Conservation (phyloP, 2,329 filamentous ascomycete genomes). For the Dryadomyces quercivorus region DNA sequence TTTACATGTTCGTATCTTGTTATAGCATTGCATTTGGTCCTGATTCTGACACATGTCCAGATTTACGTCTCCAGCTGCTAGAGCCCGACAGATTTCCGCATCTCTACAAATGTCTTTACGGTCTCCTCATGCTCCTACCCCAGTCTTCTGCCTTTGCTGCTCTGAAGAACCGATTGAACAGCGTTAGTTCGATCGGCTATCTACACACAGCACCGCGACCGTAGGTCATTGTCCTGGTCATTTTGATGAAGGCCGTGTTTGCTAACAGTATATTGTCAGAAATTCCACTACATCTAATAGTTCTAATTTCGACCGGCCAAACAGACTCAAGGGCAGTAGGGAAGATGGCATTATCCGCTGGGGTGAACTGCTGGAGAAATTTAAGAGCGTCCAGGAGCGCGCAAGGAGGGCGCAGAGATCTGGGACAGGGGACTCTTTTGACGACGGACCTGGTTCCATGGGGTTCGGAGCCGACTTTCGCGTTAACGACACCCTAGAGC, state of each 20-base stretch:
- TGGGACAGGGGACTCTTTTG: conserved; percentile 24
- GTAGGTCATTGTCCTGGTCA: conserved; percentile 31
- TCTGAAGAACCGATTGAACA: conserved; percentile 91
- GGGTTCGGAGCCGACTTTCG: conserved; percentile 22
- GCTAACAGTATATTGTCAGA: conserved; percentile 18
- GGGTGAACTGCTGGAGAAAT: conserved; percentile 89
- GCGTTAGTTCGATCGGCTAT: conserved; percentile 93
- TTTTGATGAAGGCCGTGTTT: neutral
- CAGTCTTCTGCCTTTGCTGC: conserved; percentile 96
- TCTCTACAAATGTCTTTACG: conserved; percentile 95
- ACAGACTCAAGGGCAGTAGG: conserved; percentile 65
- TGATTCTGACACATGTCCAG: conserved; percentile 18
- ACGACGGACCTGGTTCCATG: conserved; percentile 30
- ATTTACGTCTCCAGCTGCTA: conserved; percentile 84
- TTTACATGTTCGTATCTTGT: conserved; percentile 66
- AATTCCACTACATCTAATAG: conserved; percentile 32
- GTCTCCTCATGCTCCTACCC: conserved; percentile 92
- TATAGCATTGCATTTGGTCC: neutral
- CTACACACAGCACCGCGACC: conserved; percentile 68
- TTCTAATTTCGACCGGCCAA: conserved; percentile 58
- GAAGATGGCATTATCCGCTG: conserved; percentile 81
- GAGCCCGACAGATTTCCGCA: conserved; percentile 93
- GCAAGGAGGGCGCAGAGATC: conserved; percentile 59
- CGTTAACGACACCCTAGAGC: conserved; percentile 27
- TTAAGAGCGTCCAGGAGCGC: conserved; percentile 79